phyloP scores from a whole-genome alignment of 176 grass and related monocot species.

The Metroxylon sagu region DNA sequence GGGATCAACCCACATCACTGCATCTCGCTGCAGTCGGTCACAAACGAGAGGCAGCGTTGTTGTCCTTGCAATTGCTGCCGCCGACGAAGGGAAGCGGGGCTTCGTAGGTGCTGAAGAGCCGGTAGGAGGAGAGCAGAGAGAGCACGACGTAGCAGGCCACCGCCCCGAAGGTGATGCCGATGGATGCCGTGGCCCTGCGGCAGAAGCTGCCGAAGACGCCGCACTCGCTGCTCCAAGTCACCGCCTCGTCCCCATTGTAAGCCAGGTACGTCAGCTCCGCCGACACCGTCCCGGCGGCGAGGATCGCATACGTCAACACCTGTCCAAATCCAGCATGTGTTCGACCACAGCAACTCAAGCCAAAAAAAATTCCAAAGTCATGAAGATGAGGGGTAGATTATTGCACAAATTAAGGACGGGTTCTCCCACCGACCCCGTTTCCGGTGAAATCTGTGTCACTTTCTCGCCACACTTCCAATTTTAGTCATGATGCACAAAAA shows the following conservation, averaged over 20 bases:
- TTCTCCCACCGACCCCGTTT: too few species aligned
- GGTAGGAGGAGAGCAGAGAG: conserved; percentile 84
- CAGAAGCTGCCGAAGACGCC: conserved; percentile 67
- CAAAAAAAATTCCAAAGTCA: not conserved
- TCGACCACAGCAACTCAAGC: not conserved
- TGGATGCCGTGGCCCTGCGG: conserved; percentile 50
- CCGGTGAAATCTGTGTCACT: not conserved
- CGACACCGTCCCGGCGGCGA: conserved; percentile 63
- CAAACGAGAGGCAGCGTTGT: conserved; percentile 31
- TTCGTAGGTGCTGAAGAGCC: conserved; percentile 83
- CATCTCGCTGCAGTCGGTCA: too few species aligned
- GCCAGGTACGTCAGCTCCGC: conserved; percentile 78
- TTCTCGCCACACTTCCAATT: too few species aligned
- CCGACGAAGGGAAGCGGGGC: conserved; percentile 35
- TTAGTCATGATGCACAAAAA: too few species aligned
- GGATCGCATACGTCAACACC: conserved; percentile 77
- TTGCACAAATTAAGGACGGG: not conserved
- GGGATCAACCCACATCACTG: too few species aligned
- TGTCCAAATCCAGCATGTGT: not conserved
- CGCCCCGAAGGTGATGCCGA: conserved; percentile 71
- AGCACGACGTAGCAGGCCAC: conserved; percentile 70
- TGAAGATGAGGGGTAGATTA: not conserved
- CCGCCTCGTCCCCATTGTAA: conserved; percentile 75
- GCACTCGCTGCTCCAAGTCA: conserved; percentile 91
- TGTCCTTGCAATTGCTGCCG: conserved; percentile 45